These are phyloP conservation scores for Galerina sulciceps DNA, from an alignment of 768 basidiomycete genomes.

Conservation along the genomic window DNA sequence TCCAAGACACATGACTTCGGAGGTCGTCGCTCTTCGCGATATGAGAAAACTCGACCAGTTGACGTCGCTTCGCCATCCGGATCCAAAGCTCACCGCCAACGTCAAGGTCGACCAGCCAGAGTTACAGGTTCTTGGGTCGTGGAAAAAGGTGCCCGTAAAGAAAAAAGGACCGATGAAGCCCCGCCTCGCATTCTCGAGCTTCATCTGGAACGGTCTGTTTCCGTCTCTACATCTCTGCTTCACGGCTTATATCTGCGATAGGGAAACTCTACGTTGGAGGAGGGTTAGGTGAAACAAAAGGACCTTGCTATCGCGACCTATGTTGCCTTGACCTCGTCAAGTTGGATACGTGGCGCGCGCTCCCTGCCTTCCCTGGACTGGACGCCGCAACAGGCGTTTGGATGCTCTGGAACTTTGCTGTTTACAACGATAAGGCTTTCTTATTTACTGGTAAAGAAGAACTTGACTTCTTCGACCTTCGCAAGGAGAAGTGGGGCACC, in stretches of 20 bases:
- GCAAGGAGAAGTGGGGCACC: slow-evolving; percentile 33
- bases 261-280: slow-evolving; percentile 33
- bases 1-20: slow-evolving; percentile 15
- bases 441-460: slow-evolving; percentile 34
- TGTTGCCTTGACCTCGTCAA: slow-evolving; percentile 29
- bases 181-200: slow-evolving; percentile 26
- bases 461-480: slow-evolving; percentile 41
- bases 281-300: slow-evolving; percentile 23
- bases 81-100: slow-evolving; percentile 13
- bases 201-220: slow-evolving; percentile 32
- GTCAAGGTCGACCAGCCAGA: not conserved
- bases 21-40: not conserved
- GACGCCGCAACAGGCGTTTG: slow-evolving; percentile 11
- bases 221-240: not conserved
- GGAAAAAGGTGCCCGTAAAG: slow-evolving; percentile 30
- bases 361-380: slow-evolving; percentile 29
- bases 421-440: slow-evolving; percentile 32
- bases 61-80: slow-evolving; percentile 30
- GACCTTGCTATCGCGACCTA: slow-evolving; percentile 31
- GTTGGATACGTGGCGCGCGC: slow-evolving; percentile 27
- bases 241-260: not conserved
- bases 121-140: slow-evolving; percentile 39
- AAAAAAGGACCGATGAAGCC: slow-evolving; percentile 16
- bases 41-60: slow-evolving; percentile 2
- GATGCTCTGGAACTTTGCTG: slow-evolving; percentile 26